phyloP scores from a whole-genome alignment of 805 yeast species.

The Barnettozyma wickerhamii region DNA sequence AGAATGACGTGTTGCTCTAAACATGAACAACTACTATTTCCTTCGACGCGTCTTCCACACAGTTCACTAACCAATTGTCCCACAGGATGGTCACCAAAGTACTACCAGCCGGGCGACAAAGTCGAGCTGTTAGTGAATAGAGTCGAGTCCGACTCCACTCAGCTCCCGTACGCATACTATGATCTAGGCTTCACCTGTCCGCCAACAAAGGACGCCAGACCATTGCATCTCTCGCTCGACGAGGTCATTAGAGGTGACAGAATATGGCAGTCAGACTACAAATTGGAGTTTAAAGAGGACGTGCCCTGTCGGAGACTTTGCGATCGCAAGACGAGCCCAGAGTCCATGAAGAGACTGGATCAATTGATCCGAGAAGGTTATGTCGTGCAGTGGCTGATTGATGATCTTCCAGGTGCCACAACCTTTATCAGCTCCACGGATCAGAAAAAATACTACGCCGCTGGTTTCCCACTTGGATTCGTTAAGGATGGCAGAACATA shows the following conservation, averaged over 20 bases:
- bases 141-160: slow-evolving; percentile 72
- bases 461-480: slow-evolving; percentile 85
- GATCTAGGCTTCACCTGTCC: slow-evolving; percentile 82
- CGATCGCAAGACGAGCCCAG: slow-evolving; percentile 52
- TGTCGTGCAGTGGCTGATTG: slow-evolving; percentile 79
- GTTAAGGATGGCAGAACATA: slow-evolving; percentile 55
- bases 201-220: slow-evolving; percentile 46
- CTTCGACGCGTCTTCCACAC: neutral
- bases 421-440: slow-evolving; percentile 60
- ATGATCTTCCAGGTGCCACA: slow-evolving; percentile 85
- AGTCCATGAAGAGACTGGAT: slow-evolving; percentile 51
- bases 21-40: neutral
- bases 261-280: slow-evolving; percentile 69
- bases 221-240: slow-evolving; percentile 65
- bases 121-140: slow-evolving; percentile 74
- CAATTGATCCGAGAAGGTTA: slow-evolving; percentile 64
- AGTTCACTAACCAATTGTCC: neutral
- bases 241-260: slow-evolving; percentile 81
- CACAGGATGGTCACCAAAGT: slow-evolving; percentile 34
- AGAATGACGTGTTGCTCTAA: too few relatives aligned
- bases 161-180: slow-evolving; percentile 71
- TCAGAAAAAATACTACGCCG: slow-evolving; percentile 66
- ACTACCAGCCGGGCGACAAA: slow-evolving; percentile 46
- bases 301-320: slow-evolving; percentile 64
- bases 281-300: slow-evolving; percentile 60